These are phyloP conservation scores for Penicillium turbatum DNA, from an alignment of 495 filamentous ascomycete genomes.

Conservation along the genomic window DNA sequence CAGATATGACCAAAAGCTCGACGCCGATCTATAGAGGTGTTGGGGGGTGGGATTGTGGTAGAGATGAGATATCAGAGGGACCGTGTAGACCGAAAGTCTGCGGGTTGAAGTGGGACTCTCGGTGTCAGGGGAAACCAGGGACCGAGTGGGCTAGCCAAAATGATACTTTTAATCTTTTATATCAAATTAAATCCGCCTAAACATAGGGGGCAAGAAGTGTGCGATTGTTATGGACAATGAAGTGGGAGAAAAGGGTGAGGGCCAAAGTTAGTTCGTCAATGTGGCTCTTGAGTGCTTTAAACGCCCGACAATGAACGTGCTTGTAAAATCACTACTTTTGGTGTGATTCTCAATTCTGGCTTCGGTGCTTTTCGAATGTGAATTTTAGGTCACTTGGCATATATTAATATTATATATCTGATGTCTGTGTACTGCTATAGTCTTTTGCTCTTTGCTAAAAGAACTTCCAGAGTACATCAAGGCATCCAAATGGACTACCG, in stretches of 20 bases:
- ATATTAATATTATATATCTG: no score
- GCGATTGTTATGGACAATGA: neutral
- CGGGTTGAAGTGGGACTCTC: slow-evolving; percentile 28
- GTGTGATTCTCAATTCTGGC: no score
- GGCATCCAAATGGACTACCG: no score
- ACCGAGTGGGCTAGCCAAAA: slow-evolving; percentile 19
- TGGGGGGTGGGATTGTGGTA: slow-evolving; percentile 25
- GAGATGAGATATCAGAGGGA: slow-evolving; percentile 19
- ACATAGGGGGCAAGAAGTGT: neutral
- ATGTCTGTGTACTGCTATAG: neutral
- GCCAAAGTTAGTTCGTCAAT: slow-evolving; percentile 18
- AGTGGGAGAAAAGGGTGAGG: slow-evolving; percentile 13
- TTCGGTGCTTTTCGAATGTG: neutral
- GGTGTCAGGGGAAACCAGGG: slow-evolving; percentile 33
- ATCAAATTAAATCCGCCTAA: neutral
- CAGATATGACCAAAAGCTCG: neutral
- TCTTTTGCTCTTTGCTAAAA: no score
- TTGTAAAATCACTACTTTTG: neutral
- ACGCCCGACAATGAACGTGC: neutral
- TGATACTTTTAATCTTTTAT: neutral
- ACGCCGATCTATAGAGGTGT: slow-evolving; percentile 25
- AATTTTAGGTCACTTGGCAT: neutral
- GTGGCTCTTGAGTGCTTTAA: slow-evolving; percentile 18
- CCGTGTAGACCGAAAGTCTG: slow-evolving; percentile 31
- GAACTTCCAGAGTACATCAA: no score